phyloP scores from a whole-genome alignment of 2,329 filamentous ascomycete species.

The Hypoxylon sp. region DNA sequence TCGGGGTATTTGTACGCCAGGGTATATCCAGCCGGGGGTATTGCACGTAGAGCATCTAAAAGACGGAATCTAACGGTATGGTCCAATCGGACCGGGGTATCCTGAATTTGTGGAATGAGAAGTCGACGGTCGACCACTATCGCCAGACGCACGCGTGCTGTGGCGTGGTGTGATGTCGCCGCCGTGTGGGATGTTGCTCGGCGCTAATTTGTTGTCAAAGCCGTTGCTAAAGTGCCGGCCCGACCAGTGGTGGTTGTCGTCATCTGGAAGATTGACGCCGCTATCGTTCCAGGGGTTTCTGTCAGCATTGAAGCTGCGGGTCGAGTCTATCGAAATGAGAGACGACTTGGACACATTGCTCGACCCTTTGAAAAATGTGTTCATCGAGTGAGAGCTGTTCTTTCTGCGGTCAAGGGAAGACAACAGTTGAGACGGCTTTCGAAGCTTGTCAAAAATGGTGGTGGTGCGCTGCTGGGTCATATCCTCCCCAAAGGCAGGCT shows the following conservation, averaged over 20 bases:
- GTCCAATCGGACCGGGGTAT: constrained; percentile 93
- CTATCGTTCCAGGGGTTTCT: constrained; percentile 99
- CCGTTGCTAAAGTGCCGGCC: constrained; percentile 76
- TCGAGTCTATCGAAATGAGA: constrained; percentile 94
- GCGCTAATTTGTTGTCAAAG: constrained; percentile 73
- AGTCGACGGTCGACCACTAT: constrained; percentile 92
- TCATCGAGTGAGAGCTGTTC: constrained; percentile 89
- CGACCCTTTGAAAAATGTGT: constrained; percentile 92
- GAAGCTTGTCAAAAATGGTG: constrained; percentile 89
- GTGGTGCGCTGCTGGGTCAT: constrained; percentile 82
- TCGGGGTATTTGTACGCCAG: constrained; percentile 72
- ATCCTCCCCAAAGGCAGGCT: constrained; percentile 85
- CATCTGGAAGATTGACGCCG: constrained; percentile 92
- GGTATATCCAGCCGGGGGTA: constrained; percentile 76
- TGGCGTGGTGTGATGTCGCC: constrained; percentile 89
- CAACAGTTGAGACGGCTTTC: constrained; percentile 84
- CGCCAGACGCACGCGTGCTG: constrained; percentile 85
- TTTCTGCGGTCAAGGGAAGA: constrained; percentile 97
- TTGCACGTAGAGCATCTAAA: constrained; percentile 67
- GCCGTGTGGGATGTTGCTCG: constrained; percentile 72
- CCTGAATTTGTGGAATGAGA: constrained; percentile 96
- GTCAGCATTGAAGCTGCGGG: constrained; percentile 89
- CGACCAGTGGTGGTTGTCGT: constrained; percentile 78
- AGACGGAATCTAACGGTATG: constrained; percentile 82
- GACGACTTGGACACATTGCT: constrained; percentile 94